Conservation (phyloP, 768 basidiomycete genomes). For the Mycena floridula region DNA sequence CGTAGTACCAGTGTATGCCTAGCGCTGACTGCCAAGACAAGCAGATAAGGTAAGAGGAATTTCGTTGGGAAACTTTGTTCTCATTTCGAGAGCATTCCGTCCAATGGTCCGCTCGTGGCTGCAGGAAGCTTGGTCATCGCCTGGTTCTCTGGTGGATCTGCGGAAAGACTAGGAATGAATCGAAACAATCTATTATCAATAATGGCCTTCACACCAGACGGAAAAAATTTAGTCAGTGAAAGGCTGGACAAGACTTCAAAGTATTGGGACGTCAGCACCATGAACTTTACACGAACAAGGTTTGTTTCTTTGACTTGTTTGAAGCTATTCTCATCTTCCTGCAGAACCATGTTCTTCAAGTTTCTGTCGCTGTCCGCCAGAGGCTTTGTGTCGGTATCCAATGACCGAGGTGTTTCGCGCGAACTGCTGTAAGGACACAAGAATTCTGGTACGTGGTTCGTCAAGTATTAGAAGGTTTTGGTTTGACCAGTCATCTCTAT, state of each 20-base stretch:
- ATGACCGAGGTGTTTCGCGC: conserved; percentile 95
- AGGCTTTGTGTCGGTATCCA: conserved; percentile 90
- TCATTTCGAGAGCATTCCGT: conserved; percentile 78
- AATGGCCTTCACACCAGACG: conserved; percentile 90
- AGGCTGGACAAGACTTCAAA: conserved; percentile 87
- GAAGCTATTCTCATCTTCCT: too few species aligned
- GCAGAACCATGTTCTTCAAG: conserved; percentile 27
- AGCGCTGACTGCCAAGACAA: conserved; percentile 95
- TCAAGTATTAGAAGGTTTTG: background rate
- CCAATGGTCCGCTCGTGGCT: conserved; percentile 60
- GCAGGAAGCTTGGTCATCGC: conserved; percentile 46
- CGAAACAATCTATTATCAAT: conserved; percentile 83
- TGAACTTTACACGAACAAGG: conserved; percentile 90
- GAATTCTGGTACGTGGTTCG: conserved; percentile 41
- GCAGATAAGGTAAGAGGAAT: conserved; percentile 62
- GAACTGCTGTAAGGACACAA: conserved; percentile 83
- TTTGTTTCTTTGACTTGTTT: conserved; percentile 27
- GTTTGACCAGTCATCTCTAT: conserved; percentile 22
- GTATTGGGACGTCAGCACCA: conserved; percentile 81
- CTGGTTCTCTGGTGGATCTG: conserved; percentile 59
- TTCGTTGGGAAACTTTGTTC: too few species aligned
- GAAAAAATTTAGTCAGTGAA: conserved; percentile 84
- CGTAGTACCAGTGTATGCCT: conserved; percentile 92
- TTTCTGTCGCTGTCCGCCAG: conserved; percentile 78
- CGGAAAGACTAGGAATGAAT: conserved; percentile 75